Evolutionary conservation across 2,329 filamentous ascomycete genomes (phyloP).

Genomic region (Cadophora luteo-olivacea): DNA sequence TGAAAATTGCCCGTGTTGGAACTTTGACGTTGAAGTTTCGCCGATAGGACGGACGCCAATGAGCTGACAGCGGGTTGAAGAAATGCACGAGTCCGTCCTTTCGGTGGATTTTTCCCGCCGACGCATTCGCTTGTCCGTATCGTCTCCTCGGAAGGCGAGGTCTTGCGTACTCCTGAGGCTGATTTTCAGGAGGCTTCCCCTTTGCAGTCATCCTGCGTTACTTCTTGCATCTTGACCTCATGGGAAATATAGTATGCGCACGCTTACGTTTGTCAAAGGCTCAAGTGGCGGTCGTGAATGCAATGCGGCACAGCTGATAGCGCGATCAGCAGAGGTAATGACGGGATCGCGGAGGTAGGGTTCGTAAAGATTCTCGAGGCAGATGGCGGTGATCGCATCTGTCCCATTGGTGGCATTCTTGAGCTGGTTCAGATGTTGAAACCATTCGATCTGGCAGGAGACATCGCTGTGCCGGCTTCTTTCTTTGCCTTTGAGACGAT

Average conservation of each 20-base stretch:
- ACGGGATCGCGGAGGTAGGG: background rate
- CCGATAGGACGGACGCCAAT: slow-evolving; percentile 14
- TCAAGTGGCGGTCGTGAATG: background rate
- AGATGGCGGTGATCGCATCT: background rate
- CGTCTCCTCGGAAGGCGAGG: background rate
- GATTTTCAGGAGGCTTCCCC: background rate
- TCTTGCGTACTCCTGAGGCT: background rate
- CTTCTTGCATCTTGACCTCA: background rate
- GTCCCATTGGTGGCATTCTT: background rate
- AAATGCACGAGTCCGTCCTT: background rate
- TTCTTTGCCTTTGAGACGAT: background rate
- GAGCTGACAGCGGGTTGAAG: background rate
- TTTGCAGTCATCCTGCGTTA: background rate
- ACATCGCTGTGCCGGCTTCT: background rate
- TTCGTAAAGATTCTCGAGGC: background rate
- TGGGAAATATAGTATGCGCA: background rate
- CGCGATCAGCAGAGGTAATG: background rate
- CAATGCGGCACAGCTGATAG: background rate
- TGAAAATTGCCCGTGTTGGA: slow-evolving; percentile 1
- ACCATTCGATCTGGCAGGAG: background rate
- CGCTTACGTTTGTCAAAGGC: background rate
- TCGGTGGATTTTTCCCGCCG: background rate
- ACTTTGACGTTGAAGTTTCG: background rate
- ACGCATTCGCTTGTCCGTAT: background rate
- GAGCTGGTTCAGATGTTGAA: background rate